phyloP scores from a whole-genome alignment of 1,139 yeast species.

The Taphrina communis region DNA sequence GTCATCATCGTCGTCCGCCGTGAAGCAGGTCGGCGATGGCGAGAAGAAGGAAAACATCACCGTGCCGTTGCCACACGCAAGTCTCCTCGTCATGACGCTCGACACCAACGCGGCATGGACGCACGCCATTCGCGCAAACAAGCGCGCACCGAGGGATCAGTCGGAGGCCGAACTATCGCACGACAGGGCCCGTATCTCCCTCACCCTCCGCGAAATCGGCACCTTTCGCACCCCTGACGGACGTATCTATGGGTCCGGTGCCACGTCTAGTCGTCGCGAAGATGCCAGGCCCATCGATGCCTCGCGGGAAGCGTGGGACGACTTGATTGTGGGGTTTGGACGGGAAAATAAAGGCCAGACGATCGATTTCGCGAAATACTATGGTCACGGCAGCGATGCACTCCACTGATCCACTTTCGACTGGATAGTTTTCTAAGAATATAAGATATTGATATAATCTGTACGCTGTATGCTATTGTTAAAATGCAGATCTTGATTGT shows the following conservation, averaged over 20 bases:
- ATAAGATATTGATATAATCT: not conserved
- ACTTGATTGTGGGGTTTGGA: constrained; percentile 10
- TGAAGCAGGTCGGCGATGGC: constrained; percentile 6
- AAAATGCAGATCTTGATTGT: not conserved
- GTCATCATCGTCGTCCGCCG: no score
- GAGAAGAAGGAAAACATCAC: constrained; percentile 25
- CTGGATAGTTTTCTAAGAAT: not conserved
- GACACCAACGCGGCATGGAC: constrained; percentile 46
- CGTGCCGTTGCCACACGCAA: constrained; percentile 44
- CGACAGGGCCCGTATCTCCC: constrained; percentile 44
- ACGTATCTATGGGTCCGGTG: constrained; percentile 45
- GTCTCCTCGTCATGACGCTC: constrained; percentile 45
- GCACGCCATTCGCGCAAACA: constrained; percentile 46
- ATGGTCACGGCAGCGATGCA: constrained; percentile 22
- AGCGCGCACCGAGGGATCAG: constrained; percentile 33
- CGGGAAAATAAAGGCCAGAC: constrained; percentile 6
- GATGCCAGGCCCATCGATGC: not conserved
- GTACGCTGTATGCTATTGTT: constrained; percentile 3
- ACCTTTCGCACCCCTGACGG: constrained; percentile 44
- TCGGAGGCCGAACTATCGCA: constrained; percentile 36
- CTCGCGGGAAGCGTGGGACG: not conserved
- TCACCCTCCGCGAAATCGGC: constrained; percentile 46
- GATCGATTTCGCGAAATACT: constrained; percentile 9
- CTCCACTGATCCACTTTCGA: constrained; percentile 1
- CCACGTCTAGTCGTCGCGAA: constrained; percentile 24